Evolutionary conservation across 345 rosid species (phyloP).

Genomic region (Atalantia buxifolia): DNA sequence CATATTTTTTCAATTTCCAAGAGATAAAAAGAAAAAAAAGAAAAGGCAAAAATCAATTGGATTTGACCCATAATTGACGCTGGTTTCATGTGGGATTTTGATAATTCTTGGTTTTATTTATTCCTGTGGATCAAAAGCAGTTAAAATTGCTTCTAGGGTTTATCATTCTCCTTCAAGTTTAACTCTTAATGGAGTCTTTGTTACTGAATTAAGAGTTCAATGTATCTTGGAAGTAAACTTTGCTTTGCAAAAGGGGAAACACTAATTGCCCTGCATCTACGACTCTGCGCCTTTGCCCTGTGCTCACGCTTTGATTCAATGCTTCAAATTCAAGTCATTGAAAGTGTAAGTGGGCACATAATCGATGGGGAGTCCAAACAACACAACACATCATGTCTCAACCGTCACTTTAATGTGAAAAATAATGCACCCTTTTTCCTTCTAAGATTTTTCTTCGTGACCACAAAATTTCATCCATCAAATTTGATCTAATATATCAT

Average conservation of each 20-base stretch:
- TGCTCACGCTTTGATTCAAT: neutral
- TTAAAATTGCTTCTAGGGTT: neutral
- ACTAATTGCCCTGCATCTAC: neutral
- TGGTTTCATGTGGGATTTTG: neutral
- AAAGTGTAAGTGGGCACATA: neutral
- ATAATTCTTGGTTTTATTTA: neutral
- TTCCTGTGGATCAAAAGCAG: neutral
- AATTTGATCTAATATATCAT: no score
- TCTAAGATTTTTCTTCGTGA: neutral
- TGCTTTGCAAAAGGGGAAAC: neutral
- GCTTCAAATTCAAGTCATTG: neutral
- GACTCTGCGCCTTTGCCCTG: neutral
- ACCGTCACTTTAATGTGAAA: neutral
- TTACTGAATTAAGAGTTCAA: neutral
- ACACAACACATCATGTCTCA: neutral
- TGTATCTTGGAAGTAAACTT: neutral
- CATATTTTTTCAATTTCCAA: neutral
- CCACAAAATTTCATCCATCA: no score
- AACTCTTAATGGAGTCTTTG: neutral
- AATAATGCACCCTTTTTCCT: neutral
- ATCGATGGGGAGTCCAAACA: neutral
- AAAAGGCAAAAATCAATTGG: neutral
- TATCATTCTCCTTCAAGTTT: neutral
- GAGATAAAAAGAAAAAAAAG: neutral
- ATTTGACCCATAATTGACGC: neutral